Percentiles rank a stretch among this genome's conserved stretches.
Evolutionary conservation across 352 stramenopile genomes (phyloP).

Genomic region (Globisporangium iwayamae): DNA sequence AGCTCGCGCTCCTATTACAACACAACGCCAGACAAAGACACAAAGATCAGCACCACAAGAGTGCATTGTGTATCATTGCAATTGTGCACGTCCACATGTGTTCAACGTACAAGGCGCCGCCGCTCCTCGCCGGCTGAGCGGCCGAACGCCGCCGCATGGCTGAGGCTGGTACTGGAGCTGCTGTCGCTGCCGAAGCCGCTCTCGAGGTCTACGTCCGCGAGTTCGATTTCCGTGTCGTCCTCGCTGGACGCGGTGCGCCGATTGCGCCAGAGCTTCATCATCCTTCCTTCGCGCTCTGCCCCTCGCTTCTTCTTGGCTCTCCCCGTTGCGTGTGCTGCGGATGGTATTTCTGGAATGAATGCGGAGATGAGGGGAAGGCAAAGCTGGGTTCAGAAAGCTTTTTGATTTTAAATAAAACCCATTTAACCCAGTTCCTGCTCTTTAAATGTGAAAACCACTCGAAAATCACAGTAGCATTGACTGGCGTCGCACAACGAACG

Average conservation of each 20-base stretch:
- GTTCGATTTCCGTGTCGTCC: constrained; percentile 23
- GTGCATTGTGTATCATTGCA: no score
- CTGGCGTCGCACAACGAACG: constrained; percentile 6
- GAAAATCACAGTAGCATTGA: neutral
- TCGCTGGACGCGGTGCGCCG: constrained; percentile 20
- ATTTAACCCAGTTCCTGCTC: no score
- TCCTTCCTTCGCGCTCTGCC: neutral
- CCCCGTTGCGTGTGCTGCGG: neutral
- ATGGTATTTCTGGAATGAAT: constrained; percentile 8
- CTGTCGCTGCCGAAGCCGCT: constrained; percentile 14
- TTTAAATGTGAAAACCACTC: no score
- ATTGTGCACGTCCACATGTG: neutral
- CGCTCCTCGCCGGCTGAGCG: constrained; percentile 24
- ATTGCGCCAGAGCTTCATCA: constrained; percentile 24
- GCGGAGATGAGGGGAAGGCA: neutral
- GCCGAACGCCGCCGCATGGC: constrained; percentile 14
- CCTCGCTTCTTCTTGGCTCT: neutral
- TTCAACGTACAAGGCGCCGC: constrained; percentile 21
- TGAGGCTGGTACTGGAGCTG: constrained; percentile 1
- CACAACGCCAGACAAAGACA: neutral
- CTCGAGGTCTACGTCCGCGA: constrained; percentile 20
- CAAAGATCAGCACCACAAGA: neutral
- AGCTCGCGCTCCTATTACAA: constrained; percentile 54
- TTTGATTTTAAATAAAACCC: no score
- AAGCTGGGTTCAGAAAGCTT: neutral